phyloP scores from a whole-genome alignment of 305 asterid species.

The Fraxinus platypoda region DNA sequence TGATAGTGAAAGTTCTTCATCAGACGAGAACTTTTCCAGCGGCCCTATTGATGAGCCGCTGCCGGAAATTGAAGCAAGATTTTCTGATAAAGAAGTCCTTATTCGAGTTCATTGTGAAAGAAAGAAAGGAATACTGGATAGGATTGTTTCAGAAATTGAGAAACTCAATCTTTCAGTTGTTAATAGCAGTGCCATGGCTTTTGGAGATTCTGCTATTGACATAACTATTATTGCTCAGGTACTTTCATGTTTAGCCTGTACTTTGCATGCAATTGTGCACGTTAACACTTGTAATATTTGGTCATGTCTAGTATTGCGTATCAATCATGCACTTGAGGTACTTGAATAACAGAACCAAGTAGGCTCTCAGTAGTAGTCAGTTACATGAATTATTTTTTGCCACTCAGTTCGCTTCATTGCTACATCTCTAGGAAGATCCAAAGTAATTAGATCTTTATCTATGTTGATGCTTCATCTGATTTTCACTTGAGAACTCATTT shows the following conservation, averaged over 20 bases:
- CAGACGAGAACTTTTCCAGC: constrained; percentile 24
- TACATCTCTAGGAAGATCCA: background rate
- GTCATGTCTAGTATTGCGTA: background rate
- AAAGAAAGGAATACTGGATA: constrained; percentile 44
- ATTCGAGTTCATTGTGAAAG: constrained; percentile 58
- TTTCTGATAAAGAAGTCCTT: constrained; percentile 39
- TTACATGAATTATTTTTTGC: background rate
- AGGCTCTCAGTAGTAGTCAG: background rate
- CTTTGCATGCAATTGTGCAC: background rate
- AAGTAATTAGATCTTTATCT: background rate
- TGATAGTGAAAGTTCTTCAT: constrained; percentile 32
- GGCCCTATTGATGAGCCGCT: constrained; percentile 27
- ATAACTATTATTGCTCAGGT: constrained; percentile 63
- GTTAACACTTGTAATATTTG: background rate
- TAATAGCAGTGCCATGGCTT: constrained; percentile 43
- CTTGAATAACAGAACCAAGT: background rate
- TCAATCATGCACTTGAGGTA: background rate
- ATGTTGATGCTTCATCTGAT: background rate
- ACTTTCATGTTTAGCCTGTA: background rate
- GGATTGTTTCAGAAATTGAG: constrained; percentile 46
- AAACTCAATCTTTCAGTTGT: constrained; percentile 44
- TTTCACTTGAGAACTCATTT: background rate
- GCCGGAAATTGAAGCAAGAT: constrained; percentile 59
- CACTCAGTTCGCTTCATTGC: background rate
- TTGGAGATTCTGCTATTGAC: constrained; percentile 56